Conservation (phyloP, 2,329 filamentous ascomycete genomes). For the Penicillium sp. region DNA sequence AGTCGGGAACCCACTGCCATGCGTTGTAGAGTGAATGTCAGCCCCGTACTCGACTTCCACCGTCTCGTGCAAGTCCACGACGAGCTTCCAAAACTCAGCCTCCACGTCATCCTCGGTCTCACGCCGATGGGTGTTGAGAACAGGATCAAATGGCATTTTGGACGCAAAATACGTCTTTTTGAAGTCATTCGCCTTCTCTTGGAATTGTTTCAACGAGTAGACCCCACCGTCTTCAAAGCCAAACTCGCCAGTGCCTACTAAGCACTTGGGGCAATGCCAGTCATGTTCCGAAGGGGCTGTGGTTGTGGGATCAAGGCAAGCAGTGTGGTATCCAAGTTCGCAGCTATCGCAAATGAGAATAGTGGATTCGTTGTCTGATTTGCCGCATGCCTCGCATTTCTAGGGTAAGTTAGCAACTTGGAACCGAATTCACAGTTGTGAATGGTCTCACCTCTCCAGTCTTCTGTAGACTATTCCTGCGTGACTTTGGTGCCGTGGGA, state of each 20-base stretch:
- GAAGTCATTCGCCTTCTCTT: slow-evolving; percentile 91
- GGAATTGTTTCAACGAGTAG: slow-evolving; percentile 92
- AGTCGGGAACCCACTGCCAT: slow-evolving; percentile 94
- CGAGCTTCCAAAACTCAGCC: slow-evolving; percentile 91
- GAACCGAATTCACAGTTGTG: slow-evolving; percentile 4
- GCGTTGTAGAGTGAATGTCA: slow-evolving; percentile 95
- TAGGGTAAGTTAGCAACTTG: slow-evolving; percentile 30
- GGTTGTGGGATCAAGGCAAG: slow-evolving; percentile 81
- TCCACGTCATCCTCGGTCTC: slow-evolving; percentile 95
- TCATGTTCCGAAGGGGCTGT: slow-evolving; percentile 72
- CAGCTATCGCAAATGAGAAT: slow-evolving; percentile 86
- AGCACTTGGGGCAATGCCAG: slow-evolving; percentile 92
- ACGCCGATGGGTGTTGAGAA: slow-evolving; percentile 70
- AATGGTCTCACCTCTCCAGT: slow-evolving; percentile 50
- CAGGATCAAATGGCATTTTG: slow-evolving; percentile 81
- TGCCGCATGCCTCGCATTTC: slow-evolving; percentile 83
- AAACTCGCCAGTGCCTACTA: slow-evolving; percentile 94
- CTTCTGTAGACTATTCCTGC: slow-evolving; percentile 51
- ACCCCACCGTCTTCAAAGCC: slow-evolving; percentile 95
- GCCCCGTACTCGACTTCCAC: slow-evolving; percentile 98
- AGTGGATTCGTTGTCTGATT: slow-evolving; percentile 63
- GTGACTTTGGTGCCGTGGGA: slow-evolving; percentile 59
- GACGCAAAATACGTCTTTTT: slow-evolving; percentile 89
- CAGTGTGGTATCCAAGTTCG: slow-evolving; percentile 78
- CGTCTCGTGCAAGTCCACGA: slow-evolving; percentile 87